Evolutionary conservation across 2,329 filamentous ascomycete species (phyloP).

Genomic region (Aplosporella prunicola): DNA sequence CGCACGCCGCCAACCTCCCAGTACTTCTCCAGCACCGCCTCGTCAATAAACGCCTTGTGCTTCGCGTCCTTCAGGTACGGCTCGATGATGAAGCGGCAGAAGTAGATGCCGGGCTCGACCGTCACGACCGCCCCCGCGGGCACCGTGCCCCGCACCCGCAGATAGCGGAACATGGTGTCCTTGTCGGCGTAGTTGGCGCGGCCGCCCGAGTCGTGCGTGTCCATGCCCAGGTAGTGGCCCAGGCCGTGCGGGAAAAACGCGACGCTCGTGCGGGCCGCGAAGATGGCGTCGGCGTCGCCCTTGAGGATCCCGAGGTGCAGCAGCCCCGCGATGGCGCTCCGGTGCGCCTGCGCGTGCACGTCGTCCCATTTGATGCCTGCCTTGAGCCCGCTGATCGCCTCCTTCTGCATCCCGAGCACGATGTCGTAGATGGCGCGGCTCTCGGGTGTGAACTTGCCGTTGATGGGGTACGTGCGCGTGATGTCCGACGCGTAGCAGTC

Average conservation of each 20-base stretch:
- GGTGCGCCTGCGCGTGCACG: conserved; percentile 70
- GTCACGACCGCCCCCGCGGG: conserved; percentile 80
- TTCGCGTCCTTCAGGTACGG: conserved; percentile 54
- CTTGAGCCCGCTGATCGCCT: conserved; percentile 63
- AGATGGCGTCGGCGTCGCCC: conserved; percentile 42
- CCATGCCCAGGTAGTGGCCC: conserved; percentile 44
- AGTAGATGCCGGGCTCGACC: conserved; percentile 85
- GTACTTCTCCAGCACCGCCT: conserved; percentile 54
- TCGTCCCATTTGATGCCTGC: conserved; percentile 72
- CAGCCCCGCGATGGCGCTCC: conserved; percentile 71
- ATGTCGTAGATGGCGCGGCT: conserved; percentile 59
- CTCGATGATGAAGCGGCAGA: conserved; percentile 64
- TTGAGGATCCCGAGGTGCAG: conserved; percentile 65
- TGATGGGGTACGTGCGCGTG: conserved; percentile 80
- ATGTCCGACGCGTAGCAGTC: conserved; percentile 48
- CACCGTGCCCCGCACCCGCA: conserved; percentile 66
- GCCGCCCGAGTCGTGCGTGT: conserved; percentile 42
- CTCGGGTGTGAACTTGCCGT: conserved; percentile 41
- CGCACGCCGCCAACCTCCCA: conserved; percentile 79
- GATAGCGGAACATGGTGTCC: conserved; percentile 78
- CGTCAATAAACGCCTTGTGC: conserved; percentile 57
- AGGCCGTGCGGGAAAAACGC: conserved; percentile 44
- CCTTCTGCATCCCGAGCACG: conserved; percentile 77
- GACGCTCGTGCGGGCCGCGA: conserved; percentile 36
- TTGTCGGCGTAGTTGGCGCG: conserved; percentile 50